Evolutionary conservation across 208 protist genomes (phyloP).

Genomic region (Leishmania martiniquensis): DNA sequence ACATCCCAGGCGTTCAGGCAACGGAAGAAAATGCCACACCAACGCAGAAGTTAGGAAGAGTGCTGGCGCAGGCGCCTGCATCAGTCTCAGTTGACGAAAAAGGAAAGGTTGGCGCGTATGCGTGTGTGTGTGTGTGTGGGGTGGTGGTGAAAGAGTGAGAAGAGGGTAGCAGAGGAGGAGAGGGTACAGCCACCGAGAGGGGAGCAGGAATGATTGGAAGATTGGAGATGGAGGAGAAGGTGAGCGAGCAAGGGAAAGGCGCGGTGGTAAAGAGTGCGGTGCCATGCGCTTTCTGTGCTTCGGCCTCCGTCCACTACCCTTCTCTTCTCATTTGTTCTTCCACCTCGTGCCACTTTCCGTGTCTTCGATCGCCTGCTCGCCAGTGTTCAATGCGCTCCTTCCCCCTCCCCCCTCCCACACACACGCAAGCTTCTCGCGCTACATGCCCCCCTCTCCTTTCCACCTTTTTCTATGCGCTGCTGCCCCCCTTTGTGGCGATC

Average conservation of each 20-base stretch:
- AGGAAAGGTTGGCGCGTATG: too few species aligned
- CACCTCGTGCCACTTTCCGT: neutral
- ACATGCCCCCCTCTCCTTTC: neutral
- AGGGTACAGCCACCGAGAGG: neutral
- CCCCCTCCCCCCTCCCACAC: neutral
- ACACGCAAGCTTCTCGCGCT: too few species aligned
- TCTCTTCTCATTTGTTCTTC: neutral
- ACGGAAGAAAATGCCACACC: neutral
- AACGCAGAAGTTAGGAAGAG: neutral
- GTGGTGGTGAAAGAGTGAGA: too few species aligned
- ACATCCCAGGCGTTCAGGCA: too few species aligned
- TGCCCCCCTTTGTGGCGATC: neutral
- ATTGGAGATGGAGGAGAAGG: neutral
- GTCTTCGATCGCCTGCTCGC: neutral
- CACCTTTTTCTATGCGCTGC: neutral
- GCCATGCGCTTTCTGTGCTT: neutral
- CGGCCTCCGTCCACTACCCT: too few species aligned
- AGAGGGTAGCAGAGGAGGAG: neutral
- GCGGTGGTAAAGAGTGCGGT: neutral
- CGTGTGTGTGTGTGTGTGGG: too few species aligned
- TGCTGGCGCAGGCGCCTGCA: neutral
- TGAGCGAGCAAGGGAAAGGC: neutral
- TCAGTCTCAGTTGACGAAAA: neutral
- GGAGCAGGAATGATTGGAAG: neutral
- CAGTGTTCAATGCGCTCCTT: neutral